A percentile compares a stretch with the other conserved stretches of the same genome.
Conservation (phyloP, 352 stramenopile genomes). For the Pythium plurisporium region DNA sequence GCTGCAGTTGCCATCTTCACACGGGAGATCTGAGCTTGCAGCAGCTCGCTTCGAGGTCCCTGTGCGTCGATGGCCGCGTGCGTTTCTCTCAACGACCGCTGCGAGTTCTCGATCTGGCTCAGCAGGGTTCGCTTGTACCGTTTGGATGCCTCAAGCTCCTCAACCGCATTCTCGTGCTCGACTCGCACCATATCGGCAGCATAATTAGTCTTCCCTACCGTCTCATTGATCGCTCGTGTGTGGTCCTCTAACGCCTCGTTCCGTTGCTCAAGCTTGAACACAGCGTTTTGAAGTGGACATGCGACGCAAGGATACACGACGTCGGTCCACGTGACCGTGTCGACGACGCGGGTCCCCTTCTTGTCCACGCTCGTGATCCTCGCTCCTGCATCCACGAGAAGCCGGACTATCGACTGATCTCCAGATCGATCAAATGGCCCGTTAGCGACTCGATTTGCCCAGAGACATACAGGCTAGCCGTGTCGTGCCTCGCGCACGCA, state of each 20-base stretch:
- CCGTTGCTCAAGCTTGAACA: slow-evolving; percentile 21
- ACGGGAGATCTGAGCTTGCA: slow-evolving; percentile 5
- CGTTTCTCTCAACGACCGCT: background rate
- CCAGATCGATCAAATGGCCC: too few relatives aligned
- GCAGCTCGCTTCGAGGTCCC: background rate
- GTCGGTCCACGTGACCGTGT: slow-evolving; percentile 21
- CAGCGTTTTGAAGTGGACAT: slow-evolving; percentile 15
- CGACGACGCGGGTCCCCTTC: slow-evolving; percentile 17
- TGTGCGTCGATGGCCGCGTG: background rate
- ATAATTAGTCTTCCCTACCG: background rate
- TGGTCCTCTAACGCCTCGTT: slow-evolving; percentile 9
- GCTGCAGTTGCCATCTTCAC: background rate
- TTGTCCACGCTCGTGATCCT: slow-evolving; percentile 15
- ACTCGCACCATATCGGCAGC: slow-evolving; percentile 1
- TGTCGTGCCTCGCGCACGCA: too few relatives aligned
- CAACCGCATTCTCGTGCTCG: slow-evolving; percentile 4
- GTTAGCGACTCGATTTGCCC: too few relatives aligned
- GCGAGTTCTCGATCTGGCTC: slow-evolving; percentile 1
- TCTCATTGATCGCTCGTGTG: background rate
- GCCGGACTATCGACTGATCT: slow-evolving; percentile 14
- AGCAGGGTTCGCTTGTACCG: slow-evolving; percentile 8
- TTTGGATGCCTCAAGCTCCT: background rate
- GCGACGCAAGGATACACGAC: slow-evolving; percentile 16
- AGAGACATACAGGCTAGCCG: too few relatives aligned
- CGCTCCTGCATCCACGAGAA: slow-evolving; percentile 17